Evolutionary conservation across 768 basidiomycete genomes (phyloP).

Genomic region (Baorangia bicolor): DNA sequence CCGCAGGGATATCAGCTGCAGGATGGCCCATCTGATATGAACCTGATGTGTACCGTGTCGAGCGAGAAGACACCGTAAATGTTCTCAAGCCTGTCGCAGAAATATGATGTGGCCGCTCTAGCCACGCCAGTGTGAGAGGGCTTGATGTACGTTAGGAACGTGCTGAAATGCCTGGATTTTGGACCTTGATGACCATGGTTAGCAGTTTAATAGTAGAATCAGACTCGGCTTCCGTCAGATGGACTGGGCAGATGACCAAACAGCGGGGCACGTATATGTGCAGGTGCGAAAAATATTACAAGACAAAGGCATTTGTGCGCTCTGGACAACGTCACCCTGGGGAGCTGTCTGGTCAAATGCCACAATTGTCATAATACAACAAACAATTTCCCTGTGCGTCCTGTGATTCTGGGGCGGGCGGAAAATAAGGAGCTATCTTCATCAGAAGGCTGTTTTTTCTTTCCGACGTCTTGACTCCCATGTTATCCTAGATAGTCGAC

Average conservation of each 20-base stretch:
- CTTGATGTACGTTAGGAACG: neutral
- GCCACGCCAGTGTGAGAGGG: neutral
- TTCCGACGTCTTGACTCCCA: neutral
- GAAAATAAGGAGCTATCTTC: neutral
- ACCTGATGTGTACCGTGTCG: neutral
- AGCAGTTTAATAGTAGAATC: neutral
- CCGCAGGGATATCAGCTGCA: neutral
- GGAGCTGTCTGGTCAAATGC: neutral
- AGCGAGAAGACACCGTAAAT: neutral
- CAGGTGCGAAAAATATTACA: neutral
- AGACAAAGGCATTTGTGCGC: neutral
- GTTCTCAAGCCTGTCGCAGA: neutral
- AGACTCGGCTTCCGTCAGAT: too few relatives aligned
- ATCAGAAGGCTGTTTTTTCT: neutral
- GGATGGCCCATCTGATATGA: neutral
- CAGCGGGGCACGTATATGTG: neutral
- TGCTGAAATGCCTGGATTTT: neutral
- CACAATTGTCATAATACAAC: neutral
- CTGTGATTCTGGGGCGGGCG: neutral
- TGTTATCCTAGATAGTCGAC: neutral
- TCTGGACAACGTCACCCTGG: neutral
- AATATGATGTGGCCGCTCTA: neutral
- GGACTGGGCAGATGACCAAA: neutral
- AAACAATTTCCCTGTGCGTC: neutral
- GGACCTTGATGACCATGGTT: neutral